Base-by-base conservation (phyloP, 75 land plant species). In the Gnetum montanum region DNA sequence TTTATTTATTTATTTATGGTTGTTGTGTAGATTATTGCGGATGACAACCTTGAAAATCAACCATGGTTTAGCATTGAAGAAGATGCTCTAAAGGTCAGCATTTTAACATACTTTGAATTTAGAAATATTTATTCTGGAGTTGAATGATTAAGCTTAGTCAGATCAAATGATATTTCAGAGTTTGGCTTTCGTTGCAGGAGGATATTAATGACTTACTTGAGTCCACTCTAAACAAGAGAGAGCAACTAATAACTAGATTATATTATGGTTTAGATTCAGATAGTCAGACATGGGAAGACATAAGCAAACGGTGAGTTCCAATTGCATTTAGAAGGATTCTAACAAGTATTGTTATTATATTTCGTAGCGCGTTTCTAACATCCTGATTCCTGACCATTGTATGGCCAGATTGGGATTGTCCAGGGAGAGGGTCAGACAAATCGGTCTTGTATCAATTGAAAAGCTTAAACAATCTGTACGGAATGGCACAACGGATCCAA, bases 251-350 rank as follows among this genome's bases (percentile, higher is more conserved):
- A 25, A 76, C 86, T 23, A 74, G 88, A 33, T 77, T 86, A 46
- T 88, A 90, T 64, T 74, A 83, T 61, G 96, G 96, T 36, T 55
- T 90, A n/a, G 85, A 81, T 38, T 64, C 57, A 34, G 73, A 73
- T 43, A 44, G 70, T 24, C 69, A 54, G 22, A 70, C 84, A 23
- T 84, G 84, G 84, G 88, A 84, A 62, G 83, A 80, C 23, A 76
- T 76, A 19, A 71, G 88, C 18, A 76, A 47, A 56, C 57, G 73
- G 88, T 84, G 28, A 64, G 81, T 70, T 6, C 1, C n/a, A n/a
- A n/a, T n/a, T n/a, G n/a, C n/a, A 22, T 22, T 40, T 10, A 10
- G 15, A 10, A 10, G 12, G 10, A 40, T 10, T 40, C 41, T 40
- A 40, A 10, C 12, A 40, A 15, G 10, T 10, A 15, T 10, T 40